Evolutionary conservation across 1,284 basidiomycete species (phyloP).

Genomic region (Cronartium ribicola): DNA sequence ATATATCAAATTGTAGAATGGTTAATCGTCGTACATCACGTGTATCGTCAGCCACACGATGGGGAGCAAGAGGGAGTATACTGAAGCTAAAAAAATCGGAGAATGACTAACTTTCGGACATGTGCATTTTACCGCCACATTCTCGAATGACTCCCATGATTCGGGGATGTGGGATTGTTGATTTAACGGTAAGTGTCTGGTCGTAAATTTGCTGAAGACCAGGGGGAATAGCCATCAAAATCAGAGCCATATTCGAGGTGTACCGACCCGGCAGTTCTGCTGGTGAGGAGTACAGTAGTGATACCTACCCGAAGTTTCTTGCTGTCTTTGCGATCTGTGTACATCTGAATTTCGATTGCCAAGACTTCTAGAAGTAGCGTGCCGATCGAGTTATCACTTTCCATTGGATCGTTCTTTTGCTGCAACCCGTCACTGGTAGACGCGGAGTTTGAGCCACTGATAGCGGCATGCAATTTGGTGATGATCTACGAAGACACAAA

Average conservation of each 20-base stretch:
- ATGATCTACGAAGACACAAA: conserved; percentile 16
- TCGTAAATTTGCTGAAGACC: conserved; percentile 83
- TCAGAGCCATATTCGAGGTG: background rate
- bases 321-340: conserved; percentile 89
- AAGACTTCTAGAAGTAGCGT: conserved; percentile 96
- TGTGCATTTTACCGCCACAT: conserved; percentile 99
- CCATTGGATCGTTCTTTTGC: conserved; percentile 44
- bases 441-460: conserved; percentile 9
- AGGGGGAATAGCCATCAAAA: background rate
- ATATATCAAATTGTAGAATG: conserved; percentile 18
- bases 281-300: background rate
- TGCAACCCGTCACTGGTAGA: background rate
- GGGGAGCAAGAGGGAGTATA: background rate
- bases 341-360: conserved; percentile 98
- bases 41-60: conserved; percentile 37
- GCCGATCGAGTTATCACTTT: conserved; percentile 78
- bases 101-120: conserved; percentile 80
- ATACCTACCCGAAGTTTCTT: conserved; percentile 79
- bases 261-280: background rate
- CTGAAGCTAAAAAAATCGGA: background rate
- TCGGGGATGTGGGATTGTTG: conserved; percentile 94
- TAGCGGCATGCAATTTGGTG: conserved; percentile 32
- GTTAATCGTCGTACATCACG: background rate
- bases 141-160: conserved; percentile 99
- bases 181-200: conserved; percentile 83